These are phyloP conservation scores for Rutidosis leptorrhynchoides DNA, from an alignment of 129 eudicot species.

Conservation along the genomic window DNA sequence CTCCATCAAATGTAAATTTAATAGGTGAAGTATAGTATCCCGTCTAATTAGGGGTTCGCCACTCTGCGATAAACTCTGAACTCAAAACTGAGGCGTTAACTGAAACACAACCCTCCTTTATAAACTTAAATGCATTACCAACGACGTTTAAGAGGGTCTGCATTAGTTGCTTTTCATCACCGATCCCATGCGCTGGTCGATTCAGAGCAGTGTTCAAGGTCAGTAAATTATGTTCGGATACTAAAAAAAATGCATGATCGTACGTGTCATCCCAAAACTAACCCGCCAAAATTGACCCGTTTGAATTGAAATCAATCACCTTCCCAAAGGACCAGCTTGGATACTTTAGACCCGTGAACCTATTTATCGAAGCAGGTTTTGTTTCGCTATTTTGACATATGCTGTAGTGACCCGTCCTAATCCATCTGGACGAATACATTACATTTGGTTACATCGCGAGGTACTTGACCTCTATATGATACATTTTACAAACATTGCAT, in stretches of 20 bases:
- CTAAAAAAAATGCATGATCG: too few species aligned
- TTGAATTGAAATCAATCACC: background rate
- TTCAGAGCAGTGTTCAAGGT: constrained; percentile 36
- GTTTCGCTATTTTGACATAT: background rate
- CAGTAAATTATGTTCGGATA: background rate
- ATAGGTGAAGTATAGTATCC: constrained; percentile 48
- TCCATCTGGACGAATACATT: too few species aligned
- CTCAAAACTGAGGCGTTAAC: constrained; percentile 48
- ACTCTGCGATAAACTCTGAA: constrained; percentile 40
- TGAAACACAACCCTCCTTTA: constrained; percentile 55
- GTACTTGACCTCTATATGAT: too few species aligned
- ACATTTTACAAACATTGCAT: too few species aligned
- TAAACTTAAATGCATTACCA: constrained; percentile 59
- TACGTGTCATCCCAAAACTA: too few species aligned
- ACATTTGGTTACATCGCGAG: too few species aligned
- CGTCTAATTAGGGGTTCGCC: constrained; percentile 39
- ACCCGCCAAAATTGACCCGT: background rate
- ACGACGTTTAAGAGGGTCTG: constrained; percentile 47
- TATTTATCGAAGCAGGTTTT: background rate
- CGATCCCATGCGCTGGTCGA: constrained; percentile 47
- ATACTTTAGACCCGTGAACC: background rate
- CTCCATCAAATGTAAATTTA: constrained; percentile 2
- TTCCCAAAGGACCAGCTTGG: background rate
- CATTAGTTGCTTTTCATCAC: constrained; percentile 53
- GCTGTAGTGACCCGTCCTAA: too few species aligned